phyloP scores from a whole-genome alignment of 1,284 basidiomycete genomes.

The Cystobasidium slooffiae region DNA sequence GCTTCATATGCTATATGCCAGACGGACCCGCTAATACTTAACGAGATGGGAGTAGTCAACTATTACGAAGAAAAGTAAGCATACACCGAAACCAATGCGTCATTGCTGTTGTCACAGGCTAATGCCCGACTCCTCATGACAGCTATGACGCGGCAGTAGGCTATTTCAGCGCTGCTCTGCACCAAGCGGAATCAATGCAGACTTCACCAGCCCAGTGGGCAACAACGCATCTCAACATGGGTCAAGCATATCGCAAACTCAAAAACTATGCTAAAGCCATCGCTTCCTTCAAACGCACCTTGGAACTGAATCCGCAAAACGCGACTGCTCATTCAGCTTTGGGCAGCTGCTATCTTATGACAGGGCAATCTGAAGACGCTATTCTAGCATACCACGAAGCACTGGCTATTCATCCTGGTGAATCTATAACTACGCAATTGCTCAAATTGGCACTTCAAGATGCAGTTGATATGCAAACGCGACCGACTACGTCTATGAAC shows the following conservation, averaged over 20 bases:
- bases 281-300: constrained; percentile 71
- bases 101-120: background rate
- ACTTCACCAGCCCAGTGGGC: constrained; percentile 81
- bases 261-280: constrained; percentile 74
- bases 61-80: constrained; percentile 78
- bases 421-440: constrained; percentile 80
- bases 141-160: constrained; percentile 63
- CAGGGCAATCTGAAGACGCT: constrained; percentile 72
- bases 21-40: constrained; percentile 83
- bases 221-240: constrained; percentile 85
- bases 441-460: constrained; percentile 73
- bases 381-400: constrained; percentile 89
- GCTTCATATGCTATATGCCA: constrained; percentile 79
- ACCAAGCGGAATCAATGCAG: constrained; percentile 77
- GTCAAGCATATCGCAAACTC: constrained; percentile 79
- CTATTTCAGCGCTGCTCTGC: constrained; percentile 73
- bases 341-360: constrained; percentile 78
- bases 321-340: constrained; percentile 77
- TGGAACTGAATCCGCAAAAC: constrained; percentile 79
- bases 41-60: constrained; percentile 91
- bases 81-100: constrained; percentile 56
- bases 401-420: constrained; percentile 80
- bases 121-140: background rate
- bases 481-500: background rate
- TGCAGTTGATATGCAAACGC: constrained; percentile 15